phyloP scores from a whole-genome alignment of 441 rosid genomes.

The Erodium trifolium region DNA sequence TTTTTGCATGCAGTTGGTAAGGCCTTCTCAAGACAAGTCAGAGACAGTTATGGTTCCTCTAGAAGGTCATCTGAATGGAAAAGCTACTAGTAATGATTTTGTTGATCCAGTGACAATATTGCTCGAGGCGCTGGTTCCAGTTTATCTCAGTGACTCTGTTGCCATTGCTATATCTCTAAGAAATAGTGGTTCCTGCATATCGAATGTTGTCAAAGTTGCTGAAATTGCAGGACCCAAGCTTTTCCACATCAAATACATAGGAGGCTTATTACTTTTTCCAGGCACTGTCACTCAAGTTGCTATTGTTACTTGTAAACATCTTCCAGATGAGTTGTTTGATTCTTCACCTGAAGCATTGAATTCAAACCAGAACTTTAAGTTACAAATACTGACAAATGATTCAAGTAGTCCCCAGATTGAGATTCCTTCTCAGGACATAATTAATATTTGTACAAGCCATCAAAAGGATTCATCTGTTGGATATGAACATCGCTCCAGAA shows the following conservation, averaged over 20 bases:
- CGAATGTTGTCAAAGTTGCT: constrained; percentile 34
- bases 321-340: constrained; percentile 24
- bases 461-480: constrained; percentile 32
- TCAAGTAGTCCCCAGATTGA: constrained; percentile 42
- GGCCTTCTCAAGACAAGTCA: constrained; percentile 35
- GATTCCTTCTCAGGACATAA: constrained; percentile 44
- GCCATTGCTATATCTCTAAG: constrained; percentile 39
- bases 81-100: constrained; percentile 22
- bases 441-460: constrained; percentile 29
- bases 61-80: constrained; percentile 41
- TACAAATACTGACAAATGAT: constrained; percentile 47
- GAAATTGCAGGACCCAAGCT: constrained; percentile 30
- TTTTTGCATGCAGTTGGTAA: constrained; percentile 42
- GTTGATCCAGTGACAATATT: constrained; percentile 33
- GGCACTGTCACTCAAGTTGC: constrained; percentile 48
- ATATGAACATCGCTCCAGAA: constrained; percentile 20
- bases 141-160: constrained; percentile 29
- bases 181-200: constrained; percentile 35
- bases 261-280: constrained; percentile 59
- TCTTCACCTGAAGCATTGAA: constrained; percentile 26
- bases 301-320: constrained; percentile 30
- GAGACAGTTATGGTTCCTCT: constrained; percentile 50
- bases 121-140: constrained; percentile 32
- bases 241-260: constrained; percentile 42
- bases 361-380: constrained; percentile 32